These are phyloP conservation scores for Erodium moschatum DNA, from an alignment of 441 rosid genomes.

Conservation along the genomic window DNA sequence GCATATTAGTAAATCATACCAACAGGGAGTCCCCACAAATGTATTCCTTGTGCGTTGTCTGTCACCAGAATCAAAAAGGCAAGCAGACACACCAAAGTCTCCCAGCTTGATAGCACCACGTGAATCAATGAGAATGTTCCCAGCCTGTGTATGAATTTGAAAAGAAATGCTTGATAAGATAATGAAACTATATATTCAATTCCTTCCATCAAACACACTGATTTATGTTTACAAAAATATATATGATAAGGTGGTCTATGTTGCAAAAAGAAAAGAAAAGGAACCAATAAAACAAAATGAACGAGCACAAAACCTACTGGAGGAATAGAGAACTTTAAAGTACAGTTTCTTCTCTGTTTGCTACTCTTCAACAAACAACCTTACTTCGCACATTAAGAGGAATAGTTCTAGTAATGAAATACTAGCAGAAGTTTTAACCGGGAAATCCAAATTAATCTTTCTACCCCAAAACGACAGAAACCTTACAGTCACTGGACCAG, in stretches of 20 bases:
- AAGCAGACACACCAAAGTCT: slow-evolving; percentile 94
- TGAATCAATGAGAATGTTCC: slow-evolving; percentile 73
- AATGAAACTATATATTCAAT: not conserved
- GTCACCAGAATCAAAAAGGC: slow-evolving; percentile 96
- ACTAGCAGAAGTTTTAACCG: not conserved
- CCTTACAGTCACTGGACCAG: not conserved
- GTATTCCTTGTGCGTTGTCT: slow-evolving; percentile 96
- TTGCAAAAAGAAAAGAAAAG: no score
- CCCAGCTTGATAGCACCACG: slow-evolving; percentile 82
- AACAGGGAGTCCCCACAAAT: slow-evolving; percentile 98
- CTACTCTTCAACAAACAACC: no score
- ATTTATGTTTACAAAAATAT: no score
- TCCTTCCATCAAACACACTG: not conserved
- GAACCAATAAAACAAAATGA: not conserved
- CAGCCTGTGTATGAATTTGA: slow-evolving; percentile 43
- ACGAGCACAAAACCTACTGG: not conserved
- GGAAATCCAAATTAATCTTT: not conserved
- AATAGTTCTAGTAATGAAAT: not conserved
- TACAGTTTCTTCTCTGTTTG: no score
- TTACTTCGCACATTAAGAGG: no score
- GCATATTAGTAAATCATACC: slow-evolving; percentile 39
- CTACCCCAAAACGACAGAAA: not conserved
- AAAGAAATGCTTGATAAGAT: slow-evolving; percentile 19
- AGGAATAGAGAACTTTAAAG: not conserved
- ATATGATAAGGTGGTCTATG: no score